Base-by-base conservation (phyloP, 352 stramenopile genomes). In the Phytophthora podocarpi region DNA sequence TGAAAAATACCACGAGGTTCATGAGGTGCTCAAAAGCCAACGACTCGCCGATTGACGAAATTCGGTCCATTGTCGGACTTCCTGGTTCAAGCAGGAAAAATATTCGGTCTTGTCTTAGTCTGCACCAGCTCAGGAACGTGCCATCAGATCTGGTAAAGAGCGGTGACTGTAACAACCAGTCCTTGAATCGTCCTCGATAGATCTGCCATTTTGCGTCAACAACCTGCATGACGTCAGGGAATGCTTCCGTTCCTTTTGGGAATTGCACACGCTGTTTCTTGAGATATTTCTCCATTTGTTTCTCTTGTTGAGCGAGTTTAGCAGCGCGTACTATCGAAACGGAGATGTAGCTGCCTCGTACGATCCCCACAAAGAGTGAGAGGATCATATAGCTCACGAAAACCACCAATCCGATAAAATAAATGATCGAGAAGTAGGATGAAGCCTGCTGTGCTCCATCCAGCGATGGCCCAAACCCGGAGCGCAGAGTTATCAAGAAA, bases 381-480 rank as follows among this genome's bases (percentile, higher is more conserved):
- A 91, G 64, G 34, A 93, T 91, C 81, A 92, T 93, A 64, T 90
- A 93, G 31, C 82, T 93, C 0, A 95, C 82, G 26, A 95, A 91
- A 0, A 95, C 80, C 39, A 93, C 83, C 4, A 93, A 61, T 7
- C 61, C 82, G 45, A 93, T 82, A 56, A 95, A 95, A 41, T 91
- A 93, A 54, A 91, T 57, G 49, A 95, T 85, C 3, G 77, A 72
- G 41, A 92, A 80, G 32, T 84, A 91, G 1, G 84, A 95, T 28
- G 80, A 82, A 1, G 80, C 78, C 31, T 93, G 84, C 26, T 90
- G 64, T 11, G 78, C 81, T 13, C 81, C 86, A 47, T 95, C 86
- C 3, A 95, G 75, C 1, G 82, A 67, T n/a, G 82, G 64, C 0
- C 86, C 86, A 53, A 95, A 95, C n/a, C 86, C 84, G 0, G 86